Conservation (phyloP, 2,329 filamentous ascomycete species). For the Xylariaceae sp. region DNA sequence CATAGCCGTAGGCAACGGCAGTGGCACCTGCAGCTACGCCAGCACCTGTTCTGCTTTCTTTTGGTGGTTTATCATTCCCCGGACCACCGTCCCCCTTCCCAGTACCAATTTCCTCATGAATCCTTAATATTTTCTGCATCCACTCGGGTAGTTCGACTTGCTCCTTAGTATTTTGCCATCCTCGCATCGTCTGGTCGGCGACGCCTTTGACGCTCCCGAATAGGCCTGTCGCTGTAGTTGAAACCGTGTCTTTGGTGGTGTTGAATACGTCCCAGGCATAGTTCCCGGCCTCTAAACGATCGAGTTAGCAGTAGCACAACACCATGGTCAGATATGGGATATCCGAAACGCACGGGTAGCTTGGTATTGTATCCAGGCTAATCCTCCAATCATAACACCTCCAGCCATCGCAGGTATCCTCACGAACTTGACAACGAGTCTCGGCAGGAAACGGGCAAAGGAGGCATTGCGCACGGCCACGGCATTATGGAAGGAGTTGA, state of each 20-base stretch:
- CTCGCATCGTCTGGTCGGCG: conserved; percentile 77
- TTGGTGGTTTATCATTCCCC: conserved; percentile 59
- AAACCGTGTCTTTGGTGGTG: conserved; percentile 73
- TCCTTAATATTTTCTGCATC: conserved; percentile 74
- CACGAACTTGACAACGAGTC: conserved; percentile 86
- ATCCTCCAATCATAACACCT: conserved; percentile 81
- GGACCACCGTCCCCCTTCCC: conserved; percentile 52
- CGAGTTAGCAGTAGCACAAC: conserved; percentile 13
- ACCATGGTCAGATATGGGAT: background rate
- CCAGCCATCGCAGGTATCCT: conserved; percentile 91
- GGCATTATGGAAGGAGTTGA: conserved; percentile 84
- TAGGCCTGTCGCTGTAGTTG: conserved; percentile 69
- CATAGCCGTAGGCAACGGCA: conserved; percentile 79
- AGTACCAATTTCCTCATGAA: conserved; percentile 64
- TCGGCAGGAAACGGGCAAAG: conserved; percentile 74
- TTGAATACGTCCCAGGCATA: conserved; percentile 72
- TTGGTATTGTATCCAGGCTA: conserved; percentile 96
- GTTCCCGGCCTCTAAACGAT: conserved; percentile 52
- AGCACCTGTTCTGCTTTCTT: conserved; percentile 64
- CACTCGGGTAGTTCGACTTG: conserved; percentile 74
- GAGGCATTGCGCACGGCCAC: conserved; percentile 68
- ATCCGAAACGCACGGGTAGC: conserved; percentile 71
- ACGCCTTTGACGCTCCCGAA: conserved; percentile 76
- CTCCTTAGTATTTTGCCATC: conserved; percentile 85
- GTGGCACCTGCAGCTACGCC: conserved; percentile 73